phyloP scores from a whole-genome alignment of 1,284 basidiomycete species.

The Boletus putidus region DNA sequence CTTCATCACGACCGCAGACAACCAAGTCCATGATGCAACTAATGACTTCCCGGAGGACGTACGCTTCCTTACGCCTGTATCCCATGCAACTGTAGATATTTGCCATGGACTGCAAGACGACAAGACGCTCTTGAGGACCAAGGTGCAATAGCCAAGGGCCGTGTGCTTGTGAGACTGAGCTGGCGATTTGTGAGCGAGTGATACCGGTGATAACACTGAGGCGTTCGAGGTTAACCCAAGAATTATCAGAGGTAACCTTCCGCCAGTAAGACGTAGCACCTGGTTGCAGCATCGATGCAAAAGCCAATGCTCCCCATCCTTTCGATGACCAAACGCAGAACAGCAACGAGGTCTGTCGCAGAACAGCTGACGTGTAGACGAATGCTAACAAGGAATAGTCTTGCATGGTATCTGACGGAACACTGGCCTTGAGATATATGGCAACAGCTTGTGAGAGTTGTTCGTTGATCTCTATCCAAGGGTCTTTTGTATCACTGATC shows the following conservation, averaged over 20 bases:
- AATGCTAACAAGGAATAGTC: slow-evolving; percentile 62
- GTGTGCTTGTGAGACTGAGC: slow-evolving; percentile 65
- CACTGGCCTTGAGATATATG: slow-evolving; percentile 60
- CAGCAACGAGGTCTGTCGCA: slow-evolving; percentile 68
- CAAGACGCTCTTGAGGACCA: slow-evolving; percentile 71
- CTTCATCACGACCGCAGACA: slow-evolving; percentile 74
- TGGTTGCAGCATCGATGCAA: slow-evolving; percentile 71
- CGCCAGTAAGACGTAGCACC: slow-evolving; percentile 57
- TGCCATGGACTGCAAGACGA: slow-evolving; percentile 67
- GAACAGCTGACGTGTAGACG: slow-evolving; percentile 63
- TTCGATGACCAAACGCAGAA: slow-evolving; percentile 82
- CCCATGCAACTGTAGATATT: slow-evolving; percentile 77
- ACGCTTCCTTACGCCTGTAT: slow-evolving; percentile 82
- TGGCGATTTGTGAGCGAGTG: slow-evolving; percentile 64
- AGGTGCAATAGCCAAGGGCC: slow-evolving; percentile 86
- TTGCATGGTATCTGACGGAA: slow-evolving; percentile 55
- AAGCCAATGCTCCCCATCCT: slow-evolving; percentile 82
- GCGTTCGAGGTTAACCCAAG: slow-evolving; percentile 55
- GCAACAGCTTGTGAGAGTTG: slow-evolving; percentile 63
- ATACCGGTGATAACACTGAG: slow-evolving; percentile 68
- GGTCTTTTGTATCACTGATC: slow-evolving; percentile 51
- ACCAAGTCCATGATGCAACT: slow-evolving; percentile 79
- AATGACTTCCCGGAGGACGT: slow-evolving; percentile 79
- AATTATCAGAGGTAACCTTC: slow-evolving; percentile 44
- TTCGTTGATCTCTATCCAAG: slow-evolving; percentile 69